A percentile compares a stretch with the other conserved stretches of the same genome.
Evolutionary conservation across 2,329 filamentous ascomycete genomes (phyloP).

Genomic region (Alternaria ethzedia): DNA sequence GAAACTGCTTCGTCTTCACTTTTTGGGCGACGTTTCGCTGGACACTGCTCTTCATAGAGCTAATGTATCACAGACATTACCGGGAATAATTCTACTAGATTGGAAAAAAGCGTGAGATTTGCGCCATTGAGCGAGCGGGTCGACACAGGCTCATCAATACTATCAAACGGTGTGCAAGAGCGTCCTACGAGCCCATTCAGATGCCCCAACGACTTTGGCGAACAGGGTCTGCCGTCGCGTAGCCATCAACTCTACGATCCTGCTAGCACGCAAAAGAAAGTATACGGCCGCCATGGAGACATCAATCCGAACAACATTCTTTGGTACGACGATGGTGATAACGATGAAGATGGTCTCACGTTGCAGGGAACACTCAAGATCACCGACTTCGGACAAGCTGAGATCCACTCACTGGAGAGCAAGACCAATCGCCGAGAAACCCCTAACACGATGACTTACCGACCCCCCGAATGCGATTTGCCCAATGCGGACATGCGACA

Average conservation of each 20-base stretch:
- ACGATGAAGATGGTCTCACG: not conserved
- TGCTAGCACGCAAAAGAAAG: not conserved
- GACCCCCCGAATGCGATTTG: slow-evolving; percentile 20
- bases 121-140: not conserved
- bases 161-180: not conserved
- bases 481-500: slow-evolving; percentile 5
- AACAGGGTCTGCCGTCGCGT: not conserved
- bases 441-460: slow-evolving; percentile 18
- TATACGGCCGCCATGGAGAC: slow-evolving; percentile 29
- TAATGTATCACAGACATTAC: not conserved
- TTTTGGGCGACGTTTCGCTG: not conserved
- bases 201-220: not conserved
- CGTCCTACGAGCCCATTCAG: not conserved
- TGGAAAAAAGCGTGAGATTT: not conserved
- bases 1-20: not conserved
- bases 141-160: not conserved
- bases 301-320: slow-evolving; percentile 32
- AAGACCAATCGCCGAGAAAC: not conserved
- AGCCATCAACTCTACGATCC: not conserved
- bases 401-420: slow-evolving; percentile 10
- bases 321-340: slow-evolving; percentile 7
- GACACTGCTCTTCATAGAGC: not conserved
- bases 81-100: rapidly evolving
- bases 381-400: slow-evolving; percentile 24
- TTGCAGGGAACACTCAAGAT: slow-evolving; percentile 15